Percentiles rank a stretch among this genome's conserved stretches.
phyloP scores from a whole-genome alignment of 2,329 filamentous ascomycete species.

The Fusarium liriodendri region DNA sequence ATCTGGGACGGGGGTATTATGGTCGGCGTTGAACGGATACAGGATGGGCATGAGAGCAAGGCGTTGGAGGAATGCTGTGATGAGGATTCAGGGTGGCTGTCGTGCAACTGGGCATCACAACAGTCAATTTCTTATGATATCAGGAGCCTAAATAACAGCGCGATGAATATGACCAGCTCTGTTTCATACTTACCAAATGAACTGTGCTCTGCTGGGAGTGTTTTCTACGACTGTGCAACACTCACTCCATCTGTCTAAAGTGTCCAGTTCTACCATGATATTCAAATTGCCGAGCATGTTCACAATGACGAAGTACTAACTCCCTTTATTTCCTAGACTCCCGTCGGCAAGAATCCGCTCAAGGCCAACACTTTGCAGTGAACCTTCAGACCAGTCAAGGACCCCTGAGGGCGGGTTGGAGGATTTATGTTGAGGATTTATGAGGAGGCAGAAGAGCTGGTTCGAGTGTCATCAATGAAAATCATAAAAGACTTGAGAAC shows the following conservation, averaged over 20 bases:
- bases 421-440: not conserved
- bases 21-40: conserved; percentile 24
- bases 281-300: not conserved
- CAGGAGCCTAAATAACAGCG: not conserved
- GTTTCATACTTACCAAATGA: not conserved
- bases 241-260: not conserved
- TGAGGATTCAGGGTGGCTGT: not conserved
- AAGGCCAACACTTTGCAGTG: not conserved
- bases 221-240: not conserved
- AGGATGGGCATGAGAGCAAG: conserved; percentile 8
- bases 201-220: not conserved
- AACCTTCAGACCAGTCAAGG: not conserved
- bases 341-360: not conserved
- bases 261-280: not conserved
- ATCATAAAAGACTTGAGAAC: not conserved
- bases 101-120: not conserved
- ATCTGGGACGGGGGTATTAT: not conserved
- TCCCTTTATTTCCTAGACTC: not conserved
- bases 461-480: not conserved
- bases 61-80: conserved; percentile 22
- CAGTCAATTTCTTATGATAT: not conserved
- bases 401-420: not conserved
- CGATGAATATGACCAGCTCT: not conserved
- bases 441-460: not conserved
- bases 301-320: not conserved